Conservation (phyloP, 2,329 filamentous ascomycete species). For the Raffaelea albimanens region DNA sequence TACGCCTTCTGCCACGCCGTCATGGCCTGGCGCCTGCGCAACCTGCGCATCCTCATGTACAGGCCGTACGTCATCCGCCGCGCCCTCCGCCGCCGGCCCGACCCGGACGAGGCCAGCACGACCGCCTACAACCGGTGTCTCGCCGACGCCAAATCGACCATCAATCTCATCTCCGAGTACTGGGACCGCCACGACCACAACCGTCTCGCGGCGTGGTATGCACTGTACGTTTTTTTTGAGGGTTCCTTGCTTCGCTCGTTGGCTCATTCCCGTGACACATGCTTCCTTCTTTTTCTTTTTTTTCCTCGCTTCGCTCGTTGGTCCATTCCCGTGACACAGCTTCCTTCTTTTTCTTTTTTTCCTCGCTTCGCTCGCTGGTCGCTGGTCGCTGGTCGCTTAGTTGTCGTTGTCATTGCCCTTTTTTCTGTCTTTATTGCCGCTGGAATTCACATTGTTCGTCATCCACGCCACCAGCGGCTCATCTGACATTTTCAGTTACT, state of each 20-base stretch:
- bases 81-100: constrained; percentile 14
- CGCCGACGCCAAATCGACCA: constrained; percentile 28
- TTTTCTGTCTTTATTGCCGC: no score
- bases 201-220: constrained; percentile 33
- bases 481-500: no score
- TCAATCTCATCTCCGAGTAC: constrained; percentile 26
- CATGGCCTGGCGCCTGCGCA: constrained; percentile 32
- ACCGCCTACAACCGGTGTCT: constrained; percentile 27
- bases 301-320: background rate
- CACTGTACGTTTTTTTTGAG: constrained; percentile 19
- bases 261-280: no score
- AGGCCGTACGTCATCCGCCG: constrained; percentile 33
- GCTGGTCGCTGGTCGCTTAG: background rate
- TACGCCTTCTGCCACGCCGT: constrained; percentile 31
- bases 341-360: background rate
- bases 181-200: constrained; percentile 27
- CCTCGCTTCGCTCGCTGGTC: background rate
- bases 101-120: constrained; percentile 9
- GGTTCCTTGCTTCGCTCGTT: no score
- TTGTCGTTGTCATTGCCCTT: background rate
- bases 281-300: background rate
- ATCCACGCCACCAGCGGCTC: no score
- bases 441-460: background rate
- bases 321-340: background rate
- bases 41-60: constrained; percentile 38